Evolutionary conservation across 176 grass and related monocot genomes (phyloP).

Genomic region (Leersia perrieri): DNA sequence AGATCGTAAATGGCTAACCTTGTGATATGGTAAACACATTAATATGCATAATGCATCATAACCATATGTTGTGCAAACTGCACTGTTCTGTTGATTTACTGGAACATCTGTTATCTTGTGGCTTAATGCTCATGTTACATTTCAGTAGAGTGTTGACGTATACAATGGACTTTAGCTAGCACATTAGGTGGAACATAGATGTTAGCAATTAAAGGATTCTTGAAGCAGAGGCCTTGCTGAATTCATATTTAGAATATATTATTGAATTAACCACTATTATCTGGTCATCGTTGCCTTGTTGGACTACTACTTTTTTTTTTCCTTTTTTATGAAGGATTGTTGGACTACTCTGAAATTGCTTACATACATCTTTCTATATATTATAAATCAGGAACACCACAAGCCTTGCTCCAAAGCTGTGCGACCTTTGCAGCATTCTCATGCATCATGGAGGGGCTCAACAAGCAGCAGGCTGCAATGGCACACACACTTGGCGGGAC

Average conservation of each 20-base stretch:
- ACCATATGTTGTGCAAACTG: neutral
- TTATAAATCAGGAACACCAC: slow-evolving; percentile 55
- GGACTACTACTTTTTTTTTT: neutral
- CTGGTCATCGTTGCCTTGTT: neutral
- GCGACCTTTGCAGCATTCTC: slow-evolving; percentile 90
- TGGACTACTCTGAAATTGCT: neutral
- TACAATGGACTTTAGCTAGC: neutral
- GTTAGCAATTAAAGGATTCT: neutral
- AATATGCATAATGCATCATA: neutral
- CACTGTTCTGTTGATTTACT: neutral
- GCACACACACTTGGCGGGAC: slow-evolving; percentile 24
- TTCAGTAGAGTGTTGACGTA: neutral
- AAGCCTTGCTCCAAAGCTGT: slow-evolving; percentile 74
- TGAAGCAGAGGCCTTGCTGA: neutral
- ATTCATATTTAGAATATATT: neutral
- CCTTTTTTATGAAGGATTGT: neutral
- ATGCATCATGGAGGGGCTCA: slow-evolving; percentile 90
- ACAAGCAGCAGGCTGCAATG: slow-evolving; percentile 81
- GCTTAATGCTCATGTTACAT: neutral
- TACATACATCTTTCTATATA: neutral
- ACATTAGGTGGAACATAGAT: neutral
- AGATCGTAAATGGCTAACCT: neutral
- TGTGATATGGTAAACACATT: neutral
- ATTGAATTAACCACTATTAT: neutral
- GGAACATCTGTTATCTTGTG: neutral